These are phyloP conservation scores for Isabelozyma rhagii DNA, from an alignment of 805 yeast genomes.

Conservation along the genomic window DNA sequence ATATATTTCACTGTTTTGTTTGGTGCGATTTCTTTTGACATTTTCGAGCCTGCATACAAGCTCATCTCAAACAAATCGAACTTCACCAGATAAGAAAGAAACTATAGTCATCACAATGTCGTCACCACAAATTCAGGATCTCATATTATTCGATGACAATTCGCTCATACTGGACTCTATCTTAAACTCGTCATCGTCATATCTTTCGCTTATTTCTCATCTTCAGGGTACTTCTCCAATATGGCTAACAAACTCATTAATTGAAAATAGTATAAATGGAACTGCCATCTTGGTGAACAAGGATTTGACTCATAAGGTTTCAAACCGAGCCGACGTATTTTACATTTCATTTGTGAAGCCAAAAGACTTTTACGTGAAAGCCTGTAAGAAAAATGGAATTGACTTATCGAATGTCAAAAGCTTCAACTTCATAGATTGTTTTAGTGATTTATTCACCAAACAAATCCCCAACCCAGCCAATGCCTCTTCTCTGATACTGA, in stretches of 20 bases:
- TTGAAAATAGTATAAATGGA: constrained; percentile 51
- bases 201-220: constrained; percentile 28
- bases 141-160: constrained; percentile 50
- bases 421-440: constrained; percentile 43
- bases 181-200: constrained; percentile 11
- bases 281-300: constrained; percentile 40
- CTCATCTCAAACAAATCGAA: not conserved
- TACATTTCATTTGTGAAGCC: constrained; percentile 35
- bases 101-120: not conserved
- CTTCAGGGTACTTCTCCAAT: constrained; percentile 54
- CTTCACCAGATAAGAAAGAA: not conserved
- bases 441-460: constrained; percentile 43
- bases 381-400: constrained; percentile 38
- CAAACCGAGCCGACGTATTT: constrained; percentile 25
- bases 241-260: constrained; percentile 57
- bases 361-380: constrained; percentile 29
- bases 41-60: not conserved
- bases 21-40: too few species aligned
- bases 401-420: constrained; percentile 19
- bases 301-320: constrained; percentile 17
- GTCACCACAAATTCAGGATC: constrained; percentile 53
- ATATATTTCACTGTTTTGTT: too few species aligned
- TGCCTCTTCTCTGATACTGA: constrained; percentile 9
- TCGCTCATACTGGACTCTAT: constrained; percentile 34
- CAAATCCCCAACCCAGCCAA: constrained; percentile 19